Conservation (phyloP, 495 filamentous ascomycete species). For the Penicillium canariense region DNA sequence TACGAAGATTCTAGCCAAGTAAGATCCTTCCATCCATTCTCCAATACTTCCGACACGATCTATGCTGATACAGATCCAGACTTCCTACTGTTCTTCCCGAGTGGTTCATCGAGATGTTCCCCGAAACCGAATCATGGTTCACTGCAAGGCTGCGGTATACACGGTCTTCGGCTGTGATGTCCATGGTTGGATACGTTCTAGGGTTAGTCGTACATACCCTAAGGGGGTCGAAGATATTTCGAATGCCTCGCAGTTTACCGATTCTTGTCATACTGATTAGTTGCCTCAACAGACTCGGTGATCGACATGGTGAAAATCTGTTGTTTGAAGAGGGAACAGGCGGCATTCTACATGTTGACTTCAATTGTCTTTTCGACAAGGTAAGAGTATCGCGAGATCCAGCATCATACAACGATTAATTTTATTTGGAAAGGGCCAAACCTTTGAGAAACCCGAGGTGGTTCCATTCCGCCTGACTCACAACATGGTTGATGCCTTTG, state of each 20-base stretch:
- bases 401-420: not conserved
- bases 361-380: slow-evolving; percentile 99
- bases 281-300: slow-evolving; percentile 62
- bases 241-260: not conserved
- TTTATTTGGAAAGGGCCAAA: slow-evolving; percentile 59
- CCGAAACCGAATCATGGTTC: slow-evolving; percentile 90
- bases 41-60: not conserved
- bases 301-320: slow-evolving; percentile 98
- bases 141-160: slow-evolving; percentile 86
- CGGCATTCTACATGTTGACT: slow-evolving; percentile 95
- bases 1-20: slow-evolving; percentile 56
- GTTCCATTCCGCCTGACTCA: slow-evolving; percentile 98
- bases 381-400: slow-evolving; percentile 14
- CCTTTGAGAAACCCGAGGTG: slow-evolving; percentile 89
- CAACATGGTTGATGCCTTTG: slow-evolving; percentile 97
- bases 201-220: slow-evolving; percentile 45
- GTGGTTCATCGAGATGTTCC: slow-evolving; percentile 95
- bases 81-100: slow-evolving; percentile 83
- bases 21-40: slow-evolving; percentile 10
- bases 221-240: not conserved
- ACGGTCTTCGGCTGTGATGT: slow-evolving; percentile 93
- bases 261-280: slow-evolving; percentile 8
- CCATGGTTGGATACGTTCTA: slow-evolving; percentile 92
- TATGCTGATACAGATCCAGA: slow-evolving; percentile 27
- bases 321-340: slow-evolving; percentile 92